Conservation (phyloP, 2,329 filamentous ascomycete species). For the Fusarium nisikadoi region DNA sequence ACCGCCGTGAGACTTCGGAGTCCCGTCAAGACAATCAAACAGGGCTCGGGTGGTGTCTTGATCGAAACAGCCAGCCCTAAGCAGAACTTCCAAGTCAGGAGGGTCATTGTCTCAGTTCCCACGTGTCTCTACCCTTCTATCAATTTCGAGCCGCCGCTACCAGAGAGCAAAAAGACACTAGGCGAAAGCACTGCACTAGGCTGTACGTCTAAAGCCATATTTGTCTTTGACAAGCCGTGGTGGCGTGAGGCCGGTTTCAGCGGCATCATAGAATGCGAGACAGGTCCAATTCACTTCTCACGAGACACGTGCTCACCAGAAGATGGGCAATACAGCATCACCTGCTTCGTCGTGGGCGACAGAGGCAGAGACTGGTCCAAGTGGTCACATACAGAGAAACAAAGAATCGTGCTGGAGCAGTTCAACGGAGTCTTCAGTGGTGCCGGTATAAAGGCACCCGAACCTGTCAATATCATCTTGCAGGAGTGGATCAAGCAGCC, state of each 20-base stretch:
- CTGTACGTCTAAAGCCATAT: conserved; percentile 51
- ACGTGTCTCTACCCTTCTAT: conserved; percentile 39
- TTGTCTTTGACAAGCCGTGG: conserved; percentile 57
- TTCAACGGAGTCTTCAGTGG: conserved; percentile 21
- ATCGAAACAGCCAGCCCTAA: conserved; percentile 26
- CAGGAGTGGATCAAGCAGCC: conserved; percentile 36
- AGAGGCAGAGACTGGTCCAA: conserved; percentile 37
- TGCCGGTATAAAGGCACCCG: conserved; percentile 11
- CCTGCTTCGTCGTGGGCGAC: conserved; percentile 49
- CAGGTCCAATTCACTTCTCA: conserved; percentile 44
- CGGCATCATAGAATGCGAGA: conserved; percentile 53
- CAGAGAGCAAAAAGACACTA: conserved; percentile 42
- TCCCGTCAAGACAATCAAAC: conserved; percentile 31
- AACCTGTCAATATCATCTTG: conserved; percentile 29
- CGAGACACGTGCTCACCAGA: conserved; percentile 42
- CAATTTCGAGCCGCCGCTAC: conserved; percentile 45
- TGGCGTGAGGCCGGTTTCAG: conserved; percentile 56
- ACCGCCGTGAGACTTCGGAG: conserved; percentile 24
- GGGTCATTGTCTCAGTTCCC: conserved; percentile 43
- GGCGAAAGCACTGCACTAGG: conserved; percentile 47
- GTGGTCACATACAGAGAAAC: conserved; percentile 7
- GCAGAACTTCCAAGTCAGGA: conserved; percentile 31
- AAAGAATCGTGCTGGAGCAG: conserved; percentile 1
- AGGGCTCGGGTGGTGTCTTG: conserved; percentile 13
- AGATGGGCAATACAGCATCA: conserved; percentile 43